Base-by-base conservation (phyloP, 768 basidiomycete species). In the Mycena olivaceomarginata region DNA sequence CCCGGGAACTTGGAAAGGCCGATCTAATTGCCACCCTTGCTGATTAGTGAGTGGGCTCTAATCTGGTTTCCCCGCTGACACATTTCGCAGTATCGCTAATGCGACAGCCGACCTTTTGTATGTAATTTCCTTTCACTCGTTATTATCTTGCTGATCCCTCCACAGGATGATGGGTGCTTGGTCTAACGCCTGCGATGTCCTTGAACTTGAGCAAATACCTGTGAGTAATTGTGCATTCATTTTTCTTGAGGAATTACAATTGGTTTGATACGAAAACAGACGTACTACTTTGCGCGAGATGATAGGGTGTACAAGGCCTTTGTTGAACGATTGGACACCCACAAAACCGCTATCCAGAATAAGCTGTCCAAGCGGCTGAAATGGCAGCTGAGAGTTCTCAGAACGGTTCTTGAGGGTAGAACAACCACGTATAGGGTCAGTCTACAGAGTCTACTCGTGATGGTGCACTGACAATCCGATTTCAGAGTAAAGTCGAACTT, bases 221-320 rank as follows among this genome's bases (percentile, higher is more conserved):
- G 97, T 97, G 81, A 77, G 92, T 76, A 71, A 67, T 16, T 53
- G 56, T 16, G 69, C 68, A 48, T 4, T 60, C 13, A 16, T 20
- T 2, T 51, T 51, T n/a, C 22, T n/a, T 53, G 51, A 53, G n/a
- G 51, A 53, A 53, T n/a, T 53, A 53, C 11, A 53, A 48, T 48
- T 7, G 15, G 46, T 18, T 48, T 5, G 46, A 53, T 11, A n/a
- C n/a, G 7, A 53, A 43, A 62, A 43, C 67, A 96, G 96, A 90
- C 93, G n/a, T 97, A 95, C 77, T 97, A 94, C 81, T 99, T 99
- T 82, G 98, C 98, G 59, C 92, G 98, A 25, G 98, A 99, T 84
- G 94, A 97, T 77, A 92, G 98, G 46, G 93, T 96, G 16, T 95
- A 94, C 84, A 93, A 90, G 78, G 91, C 93, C 3, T 95, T 97